Conservation (phyloP, 2,329 filamentous ascomycete genomes). For the Trichoderma sp. region DNA sequence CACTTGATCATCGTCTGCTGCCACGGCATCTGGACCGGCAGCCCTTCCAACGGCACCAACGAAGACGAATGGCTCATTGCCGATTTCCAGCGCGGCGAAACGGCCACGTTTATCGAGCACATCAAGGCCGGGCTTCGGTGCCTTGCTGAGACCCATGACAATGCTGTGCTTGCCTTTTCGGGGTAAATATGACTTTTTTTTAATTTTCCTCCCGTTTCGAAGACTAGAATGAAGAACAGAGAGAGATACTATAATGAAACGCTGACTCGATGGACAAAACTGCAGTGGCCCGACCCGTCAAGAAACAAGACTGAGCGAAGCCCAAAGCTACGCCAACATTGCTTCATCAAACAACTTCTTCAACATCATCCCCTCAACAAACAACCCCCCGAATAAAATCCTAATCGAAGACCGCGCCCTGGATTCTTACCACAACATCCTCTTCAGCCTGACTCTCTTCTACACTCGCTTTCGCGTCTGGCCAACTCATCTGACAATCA, state of each 20-base stretch:
- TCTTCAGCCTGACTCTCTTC: slow-evolving; percentile 68
- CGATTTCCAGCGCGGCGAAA: slow-evolving; percentile 76
- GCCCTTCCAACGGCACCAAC: slow-evolving; percentile 52
- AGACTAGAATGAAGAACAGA: neutral
- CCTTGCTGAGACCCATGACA: slow-evolving; percentile 48
- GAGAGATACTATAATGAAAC: neutral
- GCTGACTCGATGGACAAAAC: too few species aligned
- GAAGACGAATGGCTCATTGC: slow-evolving; percentile 73
- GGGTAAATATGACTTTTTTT: slow-evolving; percentile 54
- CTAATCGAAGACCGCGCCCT: slow-evolving; percentile 71
- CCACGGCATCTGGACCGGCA: slow-evolving; percentile 75
- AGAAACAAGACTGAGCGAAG: slow-evolving; percentile 61
- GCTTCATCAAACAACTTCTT: slow-evolving; percentile 53
- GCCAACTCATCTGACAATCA: slow-evolving; percentile 61
- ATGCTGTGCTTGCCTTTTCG: slow-evolving; percentile 67
- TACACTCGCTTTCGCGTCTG: slow-evolving; percentile 49
- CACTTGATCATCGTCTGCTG: slow-evolving; percentile 81
- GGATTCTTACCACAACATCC: slow-evolving; percentile 83
- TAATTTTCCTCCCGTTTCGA: neutral
- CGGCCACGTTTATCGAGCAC: slow-evolving; percentile 77
- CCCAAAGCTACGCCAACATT: slow-evolving; percentile 62
- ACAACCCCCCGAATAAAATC: slow-evolving; percentile 40
- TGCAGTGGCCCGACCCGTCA: slow-evolving; percentile 63
- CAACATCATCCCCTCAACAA: slow-evolving; percentile 35
- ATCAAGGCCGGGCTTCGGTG: slow-evolving; percentile 64